Evolutionary conservation across 2,329 filamentous ascomycete species (phyloP), one percentile per base, ranked within the genome.

Genomic region (Pseudogymnoascus sp.): DNA sequence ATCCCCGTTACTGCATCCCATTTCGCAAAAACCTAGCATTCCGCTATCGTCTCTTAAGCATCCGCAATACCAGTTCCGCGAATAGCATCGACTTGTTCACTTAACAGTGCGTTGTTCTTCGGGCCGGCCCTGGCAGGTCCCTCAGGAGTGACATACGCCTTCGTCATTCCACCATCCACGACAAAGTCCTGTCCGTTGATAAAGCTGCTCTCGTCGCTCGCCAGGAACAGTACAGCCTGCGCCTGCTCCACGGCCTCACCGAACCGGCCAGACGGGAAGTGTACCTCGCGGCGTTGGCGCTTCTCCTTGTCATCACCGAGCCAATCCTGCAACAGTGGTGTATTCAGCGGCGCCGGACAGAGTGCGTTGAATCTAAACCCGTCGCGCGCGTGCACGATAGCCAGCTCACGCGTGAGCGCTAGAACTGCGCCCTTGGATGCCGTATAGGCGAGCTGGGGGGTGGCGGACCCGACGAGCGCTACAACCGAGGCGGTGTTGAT

Each of bases 91-190:
- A 74, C 70, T 60, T 70, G 71, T 42, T 70, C 65, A 53, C 71
- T 73, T 9, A 72, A 67, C 10, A 66, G 65, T 60, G 72, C 72
- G 62, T 74, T 74, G 68, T 74, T 89, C 66, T 76, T 73, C 3
- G 87, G 87, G 4, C 82, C 80, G 10, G 78, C 69, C 0, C 78
- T 69, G 8, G 84, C 73, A n/a, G 82, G 78, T 4, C 86, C 86
- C 76, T 88, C 85, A 1, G 86, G 78, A 1, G 86, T 89, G 28
- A 89, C 86, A 76, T 97, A 97, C 50, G 92, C 90, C 82, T 90
- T 96, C 71, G 87, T 93, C 90, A 99, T 90, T 65, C 93, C 93
- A 64, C 95, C 95, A 71, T 99, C 93, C 26, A 97, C 92, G 3
- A 96, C 88, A 78, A 97, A 96, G 74, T 97, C 95, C 64, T 86